Evolutionary conservation across 495 filamentous ascomycete genomes (phyloP), one percentile per base, ranked within the genome.

Genomic region (Geoglossum glabrum): DNA sequence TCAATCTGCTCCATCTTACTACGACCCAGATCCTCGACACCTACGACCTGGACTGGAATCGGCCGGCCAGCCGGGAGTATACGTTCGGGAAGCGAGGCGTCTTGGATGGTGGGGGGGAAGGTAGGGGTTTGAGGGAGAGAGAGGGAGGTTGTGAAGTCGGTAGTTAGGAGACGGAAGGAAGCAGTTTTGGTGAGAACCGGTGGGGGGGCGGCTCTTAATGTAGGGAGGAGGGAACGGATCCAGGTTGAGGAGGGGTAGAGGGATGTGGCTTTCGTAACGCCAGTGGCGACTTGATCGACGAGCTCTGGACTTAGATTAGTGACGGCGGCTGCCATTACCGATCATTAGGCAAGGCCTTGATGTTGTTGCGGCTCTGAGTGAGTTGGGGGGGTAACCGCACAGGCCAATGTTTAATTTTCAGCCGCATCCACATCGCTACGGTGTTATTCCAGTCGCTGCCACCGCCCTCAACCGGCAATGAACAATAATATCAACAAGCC

Each of bases 1-100:
- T 75, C 76, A n/a, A 64, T 67, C 74, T 82, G 82, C 58, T 86
- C 73, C 67, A 70, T 73, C 57, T 77, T 77, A 13, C 55, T 76
- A 75, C 23, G 73, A 70, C 33, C 70, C n/a, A 73, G 79, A 4
- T 76, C 70, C 36, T 40, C 36, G 4, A 66, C 65, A 19, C 84
- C 30, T 46, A 81, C 61, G 55, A 62, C 64, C 56, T 68, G 62
- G 57, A 86, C 64, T 54, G 81, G 68, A 43, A 64, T 67, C 3
- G 81, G 79, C 2, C 78, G 70, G 15, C 60, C 83, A 73, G 64
- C 76, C 80, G 66, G 84, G 76, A 54, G 71, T 75, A 55, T 65
- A 69, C 63, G 69, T 15, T 40, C 36, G 36, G 36, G 36, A 15
- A 40, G 36, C 5, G 36, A 5, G 36, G 23, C 23, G 34, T 25